A percentile compares a stretch with the other conserved stretches of the same genome.
phyloP scores from a whole-genome alignment of 2,329 filamentous ascomycete genomes.

The Fusarium pseudocircinatum region DNA sequence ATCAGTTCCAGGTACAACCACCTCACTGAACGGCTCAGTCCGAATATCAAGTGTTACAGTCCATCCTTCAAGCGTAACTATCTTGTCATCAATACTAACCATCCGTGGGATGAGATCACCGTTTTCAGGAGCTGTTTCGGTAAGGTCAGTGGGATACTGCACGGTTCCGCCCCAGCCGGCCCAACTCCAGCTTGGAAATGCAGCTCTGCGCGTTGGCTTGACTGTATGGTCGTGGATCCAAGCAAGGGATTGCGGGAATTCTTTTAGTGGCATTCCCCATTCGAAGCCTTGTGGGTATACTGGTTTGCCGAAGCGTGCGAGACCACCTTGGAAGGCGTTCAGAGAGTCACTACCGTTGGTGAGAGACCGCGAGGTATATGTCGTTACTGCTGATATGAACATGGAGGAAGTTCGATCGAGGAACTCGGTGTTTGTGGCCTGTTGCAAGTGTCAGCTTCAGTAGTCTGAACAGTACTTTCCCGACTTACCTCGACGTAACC shows the following conservation, averaged over 20 bases:
- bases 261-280: not conserved
- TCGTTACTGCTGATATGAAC: not conserved
- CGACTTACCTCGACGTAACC: not conserved
- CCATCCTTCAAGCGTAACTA: not conserved
- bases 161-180: not conserved
- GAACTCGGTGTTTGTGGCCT: not conserved
- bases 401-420: not conserved
- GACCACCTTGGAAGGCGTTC: not conserved
- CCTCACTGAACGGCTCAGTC: not conserved
- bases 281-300: not conserved
- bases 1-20: not conserved
- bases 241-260: not conserved
- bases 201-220: accelerated
- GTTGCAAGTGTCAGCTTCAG: no score
- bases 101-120: not conserved
- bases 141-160: not conserved
- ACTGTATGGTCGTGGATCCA: not conserved
- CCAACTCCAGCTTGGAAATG: not conserved
- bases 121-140: not conserved
- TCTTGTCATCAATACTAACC: not conserved
- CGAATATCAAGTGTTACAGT: not conserved
- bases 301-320: not conserved
- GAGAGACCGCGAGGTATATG: not conserved
- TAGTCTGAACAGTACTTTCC: no score
- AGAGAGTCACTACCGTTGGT: not conserved